Evolutionary conservation across 2,329 filamentous ascomycete genomes (phyloP), one percentile per base, ranked within the genome.

Genomic region (Hymenoscyphus infarciens): DNA sequence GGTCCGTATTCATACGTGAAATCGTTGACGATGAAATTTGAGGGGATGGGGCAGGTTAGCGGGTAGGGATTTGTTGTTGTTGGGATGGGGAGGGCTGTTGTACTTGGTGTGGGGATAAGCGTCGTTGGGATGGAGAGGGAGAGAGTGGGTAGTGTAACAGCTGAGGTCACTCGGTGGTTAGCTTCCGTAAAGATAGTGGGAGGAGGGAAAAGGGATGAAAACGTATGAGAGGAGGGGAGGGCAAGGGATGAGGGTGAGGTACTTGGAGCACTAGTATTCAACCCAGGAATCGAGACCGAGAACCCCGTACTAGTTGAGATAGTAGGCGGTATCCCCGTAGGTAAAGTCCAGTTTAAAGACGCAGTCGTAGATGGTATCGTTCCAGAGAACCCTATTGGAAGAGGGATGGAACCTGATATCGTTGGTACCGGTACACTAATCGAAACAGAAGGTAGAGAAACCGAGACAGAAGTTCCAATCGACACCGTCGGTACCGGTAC

Each of bases 21-120:
- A 25, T 59, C 57, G 16, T 59, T 59, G 10, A 59, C 25, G n/a
- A 52, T 53, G n/a, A 52, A 59, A 10, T 53, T 59, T 13, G 42
- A 59, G 1, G 57, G 39, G 16, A 59, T 22, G 25, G 57, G 57
- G 8, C 57, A 59, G 13, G 45, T 16, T n/a, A 27, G 3, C 0
- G 25, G 22, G 25, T 52, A 53, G 1, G 57, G 57, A 10, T 59
- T 59, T 49, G 39, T 45, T n/a, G 57, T 45, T n/a, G 38, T 22
- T 22, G 57, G 27, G 1, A 54, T 6, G 29, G 31, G 35, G n/a
- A 57, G 27, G 38, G 16, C 49, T 7, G 11, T 49, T 29, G 25
- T 27, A 27, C 25, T 27, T 27, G 35, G 15, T 38, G 29, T 7
- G 4, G 45, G n/a, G 2, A 52, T 13, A n/a, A 13, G 15, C 5